Evolutionary conservation across 2,329 filamentous ascomycete genomes (phyloP), one percentile per base, ranked within the genome.

Genomic region (Cladobotryum protrusum): DNA sequence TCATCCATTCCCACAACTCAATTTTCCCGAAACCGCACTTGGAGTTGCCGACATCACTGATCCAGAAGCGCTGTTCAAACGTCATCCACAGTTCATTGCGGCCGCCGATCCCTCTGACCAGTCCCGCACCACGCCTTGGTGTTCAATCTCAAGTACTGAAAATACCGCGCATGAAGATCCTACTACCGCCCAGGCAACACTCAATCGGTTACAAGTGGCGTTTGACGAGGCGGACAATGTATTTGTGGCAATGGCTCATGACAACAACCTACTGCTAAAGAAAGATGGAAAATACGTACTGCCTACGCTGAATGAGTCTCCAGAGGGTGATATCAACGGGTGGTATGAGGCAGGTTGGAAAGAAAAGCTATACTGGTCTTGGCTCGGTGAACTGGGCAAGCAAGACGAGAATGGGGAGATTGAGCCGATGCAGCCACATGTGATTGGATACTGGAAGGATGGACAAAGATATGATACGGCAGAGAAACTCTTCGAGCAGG

Each of bases 301-400:
- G 14, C 46, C 46, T 19, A 35, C 37, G 7, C 17, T 48, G 8
- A 48, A 48, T 29, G 18, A 48, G 8, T 37, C 39, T 3, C 46
- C 46, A 2, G 37, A 48, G 24, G 18, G 29, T 20, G 46, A 43
- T 29, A 18, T 48, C n/a, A 48, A 48, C 17, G 17, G 8, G 32
- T 48, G 46, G 46, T 48, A 48, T n/a, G 29, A 43, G 46, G 24
- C 34, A 18, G 46, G 39, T 35, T 48, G 46, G 46, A 48, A 48
- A 33, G 20, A 43, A 5, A 19, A 43, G 29, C 8, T 48, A 4
- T 48, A 48, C 17, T 48, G 46, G 46, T 42, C 39, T 11, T 48
- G 46, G 46, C 18, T 24, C 5, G 15, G 29, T 12, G 29, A 48
- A 24, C 7, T 48, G 13, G 46, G 46, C 15, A 48, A 48, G 19